Evolutionary conservation across 1,284 basidiomycete genomes (phyloP), one percentile per base, ranked within the genome.

Genomic region (Marasmius tenuissimus): DNA sequence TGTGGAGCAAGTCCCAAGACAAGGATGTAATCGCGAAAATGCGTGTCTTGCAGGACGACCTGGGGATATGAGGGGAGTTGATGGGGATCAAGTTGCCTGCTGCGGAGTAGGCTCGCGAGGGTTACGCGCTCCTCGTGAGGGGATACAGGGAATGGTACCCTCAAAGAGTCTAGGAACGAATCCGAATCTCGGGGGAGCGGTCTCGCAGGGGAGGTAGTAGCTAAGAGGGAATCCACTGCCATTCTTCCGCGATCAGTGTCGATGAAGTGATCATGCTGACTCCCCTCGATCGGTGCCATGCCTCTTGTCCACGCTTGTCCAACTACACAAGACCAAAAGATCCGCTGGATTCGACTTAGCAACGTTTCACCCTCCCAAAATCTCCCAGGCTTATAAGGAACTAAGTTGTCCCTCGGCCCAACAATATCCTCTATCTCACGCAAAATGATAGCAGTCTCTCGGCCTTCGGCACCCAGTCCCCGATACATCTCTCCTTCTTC

Each of bases 1-100:
- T 37, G 52, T 16, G 27, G 34, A 10, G 34, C 52, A 37, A 54
- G 34, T 20, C 34, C 52, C 34, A 54, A 35, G 6, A 54, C 18
- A 33, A 54, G 35, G 10, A 54, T 54, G 34, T 54, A 54, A n/a
- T 54, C 52, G 10, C 52, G 35, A n/a, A 54, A 54, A 37, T 54
- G 52, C 5, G n/a, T n/a, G 20, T 54, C 52, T 35, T 54, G 52
- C 18, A 54, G 34, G 18, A 54, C 12, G 34, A 54, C 52, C 52
- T 54, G 52, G 35, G 52, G 52, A 35, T 54, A 54, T 16, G 34
- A 37, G 11, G 52, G 52, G 4, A 14, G 12, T 38, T 9, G 12
- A 14, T 54, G 7, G 6, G 9, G 6, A 38, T 54, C 33, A 37
- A 54, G 33, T 16, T 38, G 7, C 34, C 14, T 54, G 35, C 20